Percentiles rank a stretch among this genome's conserved stretches.
Evolutionary conservation across 345 rosid species (phyloP).

Genomic region (Bretschneidera sinensis): DNA sequence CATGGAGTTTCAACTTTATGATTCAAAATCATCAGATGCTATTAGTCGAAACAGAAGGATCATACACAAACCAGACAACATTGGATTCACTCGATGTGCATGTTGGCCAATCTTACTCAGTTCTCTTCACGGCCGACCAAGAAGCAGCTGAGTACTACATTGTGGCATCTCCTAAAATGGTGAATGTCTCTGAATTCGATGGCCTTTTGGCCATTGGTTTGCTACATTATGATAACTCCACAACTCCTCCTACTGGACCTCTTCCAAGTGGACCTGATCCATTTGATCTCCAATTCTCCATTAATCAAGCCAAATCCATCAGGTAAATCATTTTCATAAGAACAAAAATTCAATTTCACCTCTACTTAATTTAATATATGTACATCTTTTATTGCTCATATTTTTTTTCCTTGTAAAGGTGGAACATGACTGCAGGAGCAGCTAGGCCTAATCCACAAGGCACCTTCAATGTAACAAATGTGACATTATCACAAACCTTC

Average conservation of each 20-base stretch:
- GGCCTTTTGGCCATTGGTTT: conserved; percentile 23
- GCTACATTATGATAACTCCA: conserved; percentile 31
- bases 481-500: conserved; percentile 36
- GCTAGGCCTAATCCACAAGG: conserved; percentile 70
- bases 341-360: no score
- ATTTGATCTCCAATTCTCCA: conserved; percentile 26
- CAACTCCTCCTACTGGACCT: conserved; percentile 15
- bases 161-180: conserved; percentile 45
- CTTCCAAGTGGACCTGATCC: conserved; percentile 36
- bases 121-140: conserved; percentile 52
- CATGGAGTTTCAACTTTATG: conserved; percentile 47
- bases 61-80: conserved; percentile 44
- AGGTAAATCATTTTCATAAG: conserved; percentile 19
- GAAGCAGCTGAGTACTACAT: conserved; percentile 39
- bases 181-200: not conserved
- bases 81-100: conserved; percentile 48
- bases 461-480: conserved; percentile 36
- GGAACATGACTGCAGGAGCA: conserved; percentile 49
- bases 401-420: conserved; percentile 22
- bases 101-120: conserved; percentile 65
- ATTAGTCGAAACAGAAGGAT: conserved; percentile 64
- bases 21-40: conserved; percentile 41
- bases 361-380: not conserved
- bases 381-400: not conserved
- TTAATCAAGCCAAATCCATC: conserved; percentile 34